Evolutionary conservation across 306 rosid genomes (phyloP).

Genomic region (Mimosa pudica): DNA sequence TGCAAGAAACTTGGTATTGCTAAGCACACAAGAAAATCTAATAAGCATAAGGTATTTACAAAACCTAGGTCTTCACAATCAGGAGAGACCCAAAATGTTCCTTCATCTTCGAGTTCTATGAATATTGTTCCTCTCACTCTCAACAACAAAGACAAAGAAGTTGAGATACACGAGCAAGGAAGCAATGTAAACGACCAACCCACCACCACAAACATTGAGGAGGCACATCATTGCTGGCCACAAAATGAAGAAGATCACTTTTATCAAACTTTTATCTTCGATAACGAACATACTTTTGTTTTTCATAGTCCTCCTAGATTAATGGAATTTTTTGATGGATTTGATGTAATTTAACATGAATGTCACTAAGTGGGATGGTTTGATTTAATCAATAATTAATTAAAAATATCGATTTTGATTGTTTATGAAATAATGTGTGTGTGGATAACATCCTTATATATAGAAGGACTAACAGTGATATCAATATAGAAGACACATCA

Average conservation of each 20-base stretch:
- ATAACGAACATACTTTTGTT: neutral
- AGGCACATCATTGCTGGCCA: neutral
- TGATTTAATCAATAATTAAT: neutral
- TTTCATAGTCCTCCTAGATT: conserved; percentile 11
- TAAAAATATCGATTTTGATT: neutral
- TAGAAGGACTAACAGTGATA: too few relatives aligned
- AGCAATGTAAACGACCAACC: neutral
- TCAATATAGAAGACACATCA: too few relatives aligned
- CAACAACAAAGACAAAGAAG: neutral
- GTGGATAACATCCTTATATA: too few relatives aligned
- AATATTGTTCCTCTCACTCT: neutral
- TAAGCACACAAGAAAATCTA: neutral
- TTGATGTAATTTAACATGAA: neutral
- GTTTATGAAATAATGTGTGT: too few relatives aligned
- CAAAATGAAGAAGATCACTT: neutral
- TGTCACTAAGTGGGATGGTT: neutral
- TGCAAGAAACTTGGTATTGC: conserved; percentile 13
- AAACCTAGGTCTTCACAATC: neutral
- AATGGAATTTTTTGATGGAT: conserved; percentile 7
- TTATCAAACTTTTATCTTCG: neutral
- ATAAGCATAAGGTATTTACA: neutral
- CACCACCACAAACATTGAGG: neutral
- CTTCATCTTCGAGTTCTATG: neutral
- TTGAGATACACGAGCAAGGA: neutral
- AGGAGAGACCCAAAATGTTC: neutral